Percentiles rank a stretch among this genome's conserved stretches.
phyloP scores from a whole-genome alignment of 768 basidiomycete genomes.

The Mycena alexandri region DNA sequence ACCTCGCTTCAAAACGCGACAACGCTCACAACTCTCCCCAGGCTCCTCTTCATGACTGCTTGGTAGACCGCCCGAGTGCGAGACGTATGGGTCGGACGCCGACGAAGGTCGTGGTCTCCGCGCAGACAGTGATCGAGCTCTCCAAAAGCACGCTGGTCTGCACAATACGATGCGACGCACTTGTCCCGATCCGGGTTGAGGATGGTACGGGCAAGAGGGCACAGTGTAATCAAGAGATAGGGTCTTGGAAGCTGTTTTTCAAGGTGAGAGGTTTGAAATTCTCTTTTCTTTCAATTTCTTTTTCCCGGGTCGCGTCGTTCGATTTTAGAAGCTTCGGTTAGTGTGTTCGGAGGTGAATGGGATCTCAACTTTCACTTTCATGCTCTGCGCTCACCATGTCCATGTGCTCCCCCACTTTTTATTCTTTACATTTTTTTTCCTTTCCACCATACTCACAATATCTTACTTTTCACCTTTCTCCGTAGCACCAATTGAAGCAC shows the following conservation, averaged over 20 bases:
- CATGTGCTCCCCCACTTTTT: background rate
- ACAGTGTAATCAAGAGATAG: constrained; percentile 19
- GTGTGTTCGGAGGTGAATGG: background rate
- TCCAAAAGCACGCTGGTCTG: constrained; percentile 20
- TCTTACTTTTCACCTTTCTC: background rate
- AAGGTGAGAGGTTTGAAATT: constrained; percentile 11
- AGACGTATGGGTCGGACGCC: constrained; percentile 13
- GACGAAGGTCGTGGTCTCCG: constrained; percentile 10
- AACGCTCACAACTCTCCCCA: background rate
- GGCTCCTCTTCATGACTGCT: constrained; percentile 8
- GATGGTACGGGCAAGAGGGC: background rate
- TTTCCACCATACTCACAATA: background rate
- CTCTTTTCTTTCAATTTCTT: background rate
- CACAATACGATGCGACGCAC: constrained; percentile 26
- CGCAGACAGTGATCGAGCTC: constrained; percentile 26
- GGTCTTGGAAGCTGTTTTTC: constrained; percentile 24
- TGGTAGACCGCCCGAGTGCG: background rate
- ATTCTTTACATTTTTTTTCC: background rate
- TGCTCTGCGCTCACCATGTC: too few species aligned
- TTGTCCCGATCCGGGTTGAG: background rate
- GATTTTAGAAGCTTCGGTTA: too few species aligned
- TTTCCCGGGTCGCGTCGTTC: too few species aligned
- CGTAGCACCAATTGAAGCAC: constrained; percentile 26
- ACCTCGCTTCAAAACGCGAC: background rate
- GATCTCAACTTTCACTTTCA: constrained; percentile 23